Percentiles rank a stretch among this genome's conserved stretches.
Evolutionary conservation across 2,329 filamentous ascomycete species (phyloP).

Genomic region (Septoria linicola): DNA sequence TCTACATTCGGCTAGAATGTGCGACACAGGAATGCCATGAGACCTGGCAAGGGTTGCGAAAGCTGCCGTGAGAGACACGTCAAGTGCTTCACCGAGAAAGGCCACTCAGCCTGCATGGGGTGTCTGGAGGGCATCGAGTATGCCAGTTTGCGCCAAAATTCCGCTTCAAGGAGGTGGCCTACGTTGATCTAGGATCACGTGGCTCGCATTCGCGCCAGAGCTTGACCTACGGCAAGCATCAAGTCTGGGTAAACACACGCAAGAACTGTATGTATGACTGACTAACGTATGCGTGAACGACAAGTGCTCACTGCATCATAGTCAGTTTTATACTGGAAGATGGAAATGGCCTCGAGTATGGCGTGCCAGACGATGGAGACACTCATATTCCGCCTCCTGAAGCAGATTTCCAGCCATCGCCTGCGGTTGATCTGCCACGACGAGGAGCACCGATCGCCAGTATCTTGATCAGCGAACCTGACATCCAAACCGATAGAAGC

Average conservation of each 20-base stretch:
- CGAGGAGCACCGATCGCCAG: conserved; percentile 14
- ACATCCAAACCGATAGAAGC: not conserved
- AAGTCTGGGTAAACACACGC: conserved; percentile 26
- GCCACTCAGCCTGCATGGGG: conserved; percentile 20
- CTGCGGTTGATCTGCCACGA: conserved; percentile 8
- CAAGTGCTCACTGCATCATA: not conserved
- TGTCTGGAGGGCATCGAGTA: conserved; percentile 23
- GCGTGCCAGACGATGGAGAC: conserved; percentile 23
- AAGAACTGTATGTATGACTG: conserved; percentile 19
- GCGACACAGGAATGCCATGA: conserved; percentile 22
- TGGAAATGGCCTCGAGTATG: conserved; percentile 25
- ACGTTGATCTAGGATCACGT: conserved; percentile 22
- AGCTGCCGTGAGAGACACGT: conserved; percentile 28
- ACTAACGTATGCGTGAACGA: not conserved
- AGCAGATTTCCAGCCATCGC: conserved; percentile 1
- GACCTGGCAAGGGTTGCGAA: conserved; percentile 29
- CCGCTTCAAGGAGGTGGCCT: conserved; percentile 25
- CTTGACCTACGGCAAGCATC: conserved; percentile 21
- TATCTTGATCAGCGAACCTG: not conserved
- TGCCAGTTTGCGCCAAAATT: conserved; percentile 28
- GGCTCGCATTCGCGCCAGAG: conserved; percentile 16
- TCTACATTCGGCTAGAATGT: conserved; percentile 13
- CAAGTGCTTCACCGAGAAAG: conserved; percentile 26
- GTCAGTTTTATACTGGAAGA: conserved; percentile 27
- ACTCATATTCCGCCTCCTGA: conserved; percentile 1